Percentiles rank a stretch among this genome's conserved stretches.
Conservation (phyloP, 2,329 filamentous ascomycete species). For the Dryadomyces quercus-mongolicae region DNA sequence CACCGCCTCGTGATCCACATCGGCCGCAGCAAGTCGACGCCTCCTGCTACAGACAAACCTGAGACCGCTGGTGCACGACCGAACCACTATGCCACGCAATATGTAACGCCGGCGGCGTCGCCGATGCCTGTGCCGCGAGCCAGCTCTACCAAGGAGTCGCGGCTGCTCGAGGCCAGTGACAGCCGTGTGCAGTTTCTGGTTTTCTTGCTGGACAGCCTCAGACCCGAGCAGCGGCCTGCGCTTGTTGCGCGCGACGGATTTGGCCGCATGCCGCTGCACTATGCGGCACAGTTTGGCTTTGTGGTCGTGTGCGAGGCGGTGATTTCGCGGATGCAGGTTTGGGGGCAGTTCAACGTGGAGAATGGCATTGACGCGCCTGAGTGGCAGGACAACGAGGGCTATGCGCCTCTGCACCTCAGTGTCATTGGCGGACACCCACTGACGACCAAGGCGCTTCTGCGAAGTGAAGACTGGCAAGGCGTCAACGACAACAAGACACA, state of each 20-base stretch:
- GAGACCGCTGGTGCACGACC: slow-evolving; percentile 32
- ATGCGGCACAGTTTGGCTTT: slow-evolving; percentile 89
- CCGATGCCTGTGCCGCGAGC: slow-evolving; percentile 50
- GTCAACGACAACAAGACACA: slow-evolving; percentile 47
- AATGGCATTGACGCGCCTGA: slow-evolving; percentile 74
- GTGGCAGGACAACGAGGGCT: slow-evolving; percentile 91
- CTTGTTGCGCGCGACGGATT: slow-evolving; percentile 63
- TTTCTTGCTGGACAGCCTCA: slow-evolving; percentile 55
- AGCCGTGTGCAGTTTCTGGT: slow-evolving; percentile 58
- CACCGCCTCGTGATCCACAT: slow-evolving; percentile 89
- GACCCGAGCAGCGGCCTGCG: slow-evolving; percentile 52
- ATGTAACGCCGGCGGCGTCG: slow-evolving; percentile 66
- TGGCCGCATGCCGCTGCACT: slow-evolving; percentile 78
- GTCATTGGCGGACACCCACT: slow-evolving; percentile 84
- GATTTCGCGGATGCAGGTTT: slow-evolving; percentile 78
- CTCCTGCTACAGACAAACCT: slow-evolving; percentile 31
- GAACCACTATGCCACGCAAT: slow-evolving; percentile 49
- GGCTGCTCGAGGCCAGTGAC: slow-evolving; percentile 56
- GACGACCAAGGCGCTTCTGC: slow-evolving; percentile 70
- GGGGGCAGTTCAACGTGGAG: slow-evolving; percentile 74
- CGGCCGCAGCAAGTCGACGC: slow-evolving; percentile 53
- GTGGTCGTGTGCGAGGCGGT: slow-evolving; percentile 81
- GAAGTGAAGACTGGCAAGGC: slow-evolving; percentile 67
- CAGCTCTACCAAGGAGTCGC: slow-evolving; percentile 54
- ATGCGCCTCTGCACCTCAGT: slow-evolving; percentile 80